Evolutionary conservation across 805 yeast genomes (phyloP).

Genomic region (Candida anglica): DNA sequence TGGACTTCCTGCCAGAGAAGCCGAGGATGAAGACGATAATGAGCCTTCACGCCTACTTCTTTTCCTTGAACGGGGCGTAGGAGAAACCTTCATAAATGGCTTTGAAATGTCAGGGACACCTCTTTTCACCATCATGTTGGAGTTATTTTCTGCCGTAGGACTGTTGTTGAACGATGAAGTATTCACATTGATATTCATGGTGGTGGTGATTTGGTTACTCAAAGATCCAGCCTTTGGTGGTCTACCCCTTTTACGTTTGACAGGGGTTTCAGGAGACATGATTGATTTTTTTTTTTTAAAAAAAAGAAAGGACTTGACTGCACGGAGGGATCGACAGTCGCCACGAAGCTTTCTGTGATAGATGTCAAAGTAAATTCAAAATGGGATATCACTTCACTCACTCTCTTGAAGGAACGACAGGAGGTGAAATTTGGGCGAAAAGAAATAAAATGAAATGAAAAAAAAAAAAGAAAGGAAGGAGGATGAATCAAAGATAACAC

Average conservation of each 20-base stretch:
- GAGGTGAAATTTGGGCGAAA: no score
- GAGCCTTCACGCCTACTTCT: slow-evolving; percentile 10
- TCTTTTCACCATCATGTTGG: slow-evolving; percentile 31
- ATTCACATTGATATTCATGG: slow-evolving; percentile 38
- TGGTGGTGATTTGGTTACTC: slow-evolving; percentile 33
- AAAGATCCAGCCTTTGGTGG: slow-evolving; percentile 41
- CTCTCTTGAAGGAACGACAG: no score
- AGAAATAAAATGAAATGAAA: background rate
- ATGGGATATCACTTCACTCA: no score
- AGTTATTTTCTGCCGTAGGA: slow-evolving; percentile 38
- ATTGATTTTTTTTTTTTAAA: no score
- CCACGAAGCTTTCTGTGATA: no score
- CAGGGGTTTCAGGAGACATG: slow-evolving; percentile 13
- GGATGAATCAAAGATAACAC: background rate
- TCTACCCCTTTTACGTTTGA: slow-evolving; percentile 41
- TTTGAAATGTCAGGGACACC: slow-evolving; percentile 43
- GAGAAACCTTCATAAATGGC: slow-evolving; percentile 38
- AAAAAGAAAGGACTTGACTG: no score
- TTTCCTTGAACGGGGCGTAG: slow-evolving; percentile 12
- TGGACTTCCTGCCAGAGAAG: no score
- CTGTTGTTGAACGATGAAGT: slow-evolving; percentile 30
- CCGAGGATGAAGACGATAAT: slow-evolving; percentile 1
- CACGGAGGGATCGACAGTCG: no score
- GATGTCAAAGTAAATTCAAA: no score
- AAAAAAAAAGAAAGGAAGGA: background rate